These are phyloP conservation scores for Rubroshorea leprosula DNA, from an alignment of 345 rosid species.

Conservation along the genomic window DNA sequence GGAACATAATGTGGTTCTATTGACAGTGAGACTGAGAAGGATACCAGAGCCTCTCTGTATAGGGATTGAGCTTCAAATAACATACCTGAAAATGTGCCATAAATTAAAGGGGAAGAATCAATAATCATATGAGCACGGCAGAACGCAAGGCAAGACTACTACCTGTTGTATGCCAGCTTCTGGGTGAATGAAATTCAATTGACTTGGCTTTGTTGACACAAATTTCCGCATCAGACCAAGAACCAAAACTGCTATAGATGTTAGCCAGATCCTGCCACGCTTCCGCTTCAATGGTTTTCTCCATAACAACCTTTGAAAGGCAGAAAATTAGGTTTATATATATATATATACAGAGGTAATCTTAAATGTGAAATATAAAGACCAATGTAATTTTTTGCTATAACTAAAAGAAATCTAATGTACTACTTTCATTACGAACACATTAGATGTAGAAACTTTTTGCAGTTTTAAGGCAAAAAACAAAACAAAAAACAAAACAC, in stretches of 20 bases:
- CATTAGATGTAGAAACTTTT: neutral
- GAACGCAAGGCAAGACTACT: neutral
- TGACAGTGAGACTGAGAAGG: conserved; percentile 63
- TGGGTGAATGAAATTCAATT: conserved; percentile 54
- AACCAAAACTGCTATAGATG: conserved; percentile 57
- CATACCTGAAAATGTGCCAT: conserved; percentile 45
- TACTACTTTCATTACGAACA: too few relatives aligned
- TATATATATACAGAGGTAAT: too few relatives aligned
- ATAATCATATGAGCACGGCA: neutral
- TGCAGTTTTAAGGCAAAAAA: neutral
- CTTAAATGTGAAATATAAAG: too few relatives aligned
- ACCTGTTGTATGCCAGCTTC: conserved; percentile 83
- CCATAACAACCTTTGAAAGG: neutral
- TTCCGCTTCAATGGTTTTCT: conserved; percentile 49
- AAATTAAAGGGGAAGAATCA: neutral
- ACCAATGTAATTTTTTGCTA: too few relatives aligned
- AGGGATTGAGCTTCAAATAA: conserved; percentile 59
- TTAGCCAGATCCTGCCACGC: conserved; percentile 85
- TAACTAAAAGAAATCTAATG: too few relatives aligned
- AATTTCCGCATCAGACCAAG: conserved; percentile 64
- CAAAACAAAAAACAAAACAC: too few relatives aligned
- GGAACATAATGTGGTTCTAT: conserved; percentile 77
- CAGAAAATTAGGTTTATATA: too few relatives aligned
- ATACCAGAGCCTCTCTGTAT: conserved; percentile 63
- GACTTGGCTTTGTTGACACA: conserved; percentile 72